These are phyloP conservation scores for Nicotiana tomentosiformis DNA, from an alignment of 257 asterid species.

Conservation along the genomic window DNA sequence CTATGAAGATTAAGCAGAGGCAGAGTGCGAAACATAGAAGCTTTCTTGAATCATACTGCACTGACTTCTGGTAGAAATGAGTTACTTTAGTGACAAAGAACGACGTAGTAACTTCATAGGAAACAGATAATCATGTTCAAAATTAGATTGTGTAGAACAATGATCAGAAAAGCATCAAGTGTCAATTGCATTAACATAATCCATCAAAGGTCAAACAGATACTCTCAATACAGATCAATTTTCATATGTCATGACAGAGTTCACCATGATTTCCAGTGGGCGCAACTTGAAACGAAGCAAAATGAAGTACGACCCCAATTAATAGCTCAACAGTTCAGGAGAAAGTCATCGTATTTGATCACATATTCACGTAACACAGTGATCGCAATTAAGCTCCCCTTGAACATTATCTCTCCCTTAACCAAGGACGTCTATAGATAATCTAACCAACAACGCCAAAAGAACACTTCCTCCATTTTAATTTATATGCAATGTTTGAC, in stretches of 20 bases:
- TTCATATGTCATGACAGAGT: not conserved
- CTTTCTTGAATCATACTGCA: not conserved
- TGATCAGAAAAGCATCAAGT: not conserved
- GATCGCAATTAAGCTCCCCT: no score
- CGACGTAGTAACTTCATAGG: not conserved
- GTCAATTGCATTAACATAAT: not conserved
- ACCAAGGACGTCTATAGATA: no score
- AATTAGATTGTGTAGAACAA: constrained; percentile 1
- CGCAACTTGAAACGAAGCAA: not conserved
- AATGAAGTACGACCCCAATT: not conserved
- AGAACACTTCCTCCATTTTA: no score
- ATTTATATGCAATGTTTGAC: no score
- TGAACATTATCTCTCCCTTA: no score
- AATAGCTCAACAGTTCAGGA: not conserved
- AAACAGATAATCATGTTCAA: not conserved
- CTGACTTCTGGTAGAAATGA: not conserved
- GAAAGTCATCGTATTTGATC: no score
- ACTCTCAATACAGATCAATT: not conserved
- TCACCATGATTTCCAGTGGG: not conserved
- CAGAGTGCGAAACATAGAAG: not conserved
- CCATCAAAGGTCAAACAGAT: not conserved
- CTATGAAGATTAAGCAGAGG: not conserved
- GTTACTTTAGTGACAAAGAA: not conserved
- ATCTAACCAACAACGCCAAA: no score
- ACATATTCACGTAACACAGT: no score